Conservation (phyloP, 495 filamentous ascomycete species). For the Aspergillus saccharolyticus region DNA sequence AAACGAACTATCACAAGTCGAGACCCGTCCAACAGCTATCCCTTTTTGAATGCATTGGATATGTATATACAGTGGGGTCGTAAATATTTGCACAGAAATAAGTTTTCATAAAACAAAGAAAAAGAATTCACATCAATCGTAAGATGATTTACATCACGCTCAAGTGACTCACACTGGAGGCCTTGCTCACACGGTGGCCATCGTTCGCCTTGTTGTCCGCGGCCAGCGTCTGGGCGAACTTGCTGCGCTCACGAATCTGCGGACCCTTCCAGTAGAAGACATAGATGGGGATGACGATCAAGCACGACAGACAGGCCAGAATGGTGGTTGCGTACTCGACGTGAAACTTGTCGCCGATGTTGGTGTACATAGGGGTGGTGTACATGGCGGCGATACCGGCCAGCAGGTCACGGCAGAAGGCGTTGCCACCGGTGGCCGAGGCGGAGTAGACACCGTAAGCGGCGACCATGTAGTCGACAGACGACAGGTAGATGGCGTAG, state of each 20-base stretch:
- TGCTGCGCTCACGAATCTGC: conserved; percentile 37
- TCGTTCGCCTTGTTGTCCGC: conserved; percentile 23
- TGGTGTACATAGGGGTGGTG: conserved; percentile 36
- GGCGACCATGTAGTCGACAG: conserved; percentile 76
- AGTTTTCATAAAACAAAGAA: background rate
- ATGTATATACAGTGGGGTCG: background rate
- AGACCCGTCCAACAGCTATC: too few species aligned
- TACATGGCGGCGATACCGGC: conserved; percentile 44
- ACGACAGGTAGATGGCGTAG: conserved; percentile 66
- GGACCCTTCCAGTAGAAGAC: conserved; percentile 49
- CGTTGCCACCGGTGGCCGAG: conserved; percentile 68
- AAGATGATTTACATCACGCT: background rate
- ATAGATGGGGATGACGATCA: conserved; percentile 45
- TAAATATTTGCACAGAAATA: background rate
- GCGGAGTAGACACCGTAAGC: conserved; percentile 71
- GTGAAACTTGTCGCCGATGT: conserved; percentile 35
- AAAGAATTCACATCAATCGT: background rate
- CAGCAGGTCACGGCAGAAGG: conserved; percentile 42
- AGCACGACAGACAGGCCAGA: conserved; percentile 38
- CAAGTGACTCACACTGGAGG: background rate
- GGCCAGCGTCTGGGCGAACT: conserved; percentile 40
- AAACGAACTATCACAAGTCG: too few species aligned
- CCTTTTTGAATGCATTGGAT: background rate
- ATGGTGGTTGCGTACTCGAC: conserved; percentile 41
- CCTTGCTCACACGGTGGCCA: conserved; percentile 25